phyloP scores from a whole-genome alignment of 202 grass and related monocot genomes.

The Digitaria exilis region DNA sequence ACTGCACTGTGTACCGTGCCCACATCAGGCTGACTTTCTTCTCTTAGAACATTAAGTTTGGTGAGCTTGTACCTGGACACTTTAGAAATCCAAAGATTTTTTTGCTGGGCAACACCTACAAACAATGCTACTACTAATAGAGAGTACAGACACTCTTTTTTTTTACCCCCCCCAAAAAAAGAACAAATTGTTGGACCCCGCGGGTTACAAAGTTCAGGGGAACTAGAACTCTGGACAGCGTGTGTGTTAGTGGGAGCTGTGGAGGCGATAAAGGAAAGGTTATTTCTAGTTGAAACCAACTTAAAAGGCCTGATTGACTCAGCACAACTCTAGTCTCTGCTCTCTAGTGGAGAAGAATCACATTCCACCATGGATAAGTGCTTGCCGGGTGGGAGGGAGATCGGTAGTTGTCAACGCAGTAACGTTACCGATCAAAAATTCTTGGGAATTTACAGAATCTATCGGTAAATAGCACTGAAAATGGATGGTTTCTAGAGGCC shows the following conservation, averaged over 20 bases:
- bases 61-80: not conserved
- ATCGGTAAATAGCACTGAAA: not conserved
- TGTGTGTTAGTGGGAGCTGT: conserved; percentile 40
- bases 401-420: conserved; percentile 11
- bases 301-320: conserved; percentile 34
- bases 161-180: not conserved
- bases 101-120: not conserved
- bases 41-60: conserved; percentile 25
- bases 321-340: not conserved
- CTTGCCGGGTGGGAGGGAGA: conserved; percentile 5
- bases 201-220: not conserved
- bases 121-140: no score
- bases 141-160: not conserved
- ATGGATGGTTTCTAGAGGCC: not conserved
- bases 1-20: conserved; percentile 1
- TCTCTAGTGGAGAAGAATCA: conserved; percentile 26
- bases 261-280: conserved; percentile 20
- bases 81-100: not conserved
- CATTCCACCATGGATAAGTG: conserved; percentile 45
- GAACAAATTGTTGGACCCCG: not conserved
- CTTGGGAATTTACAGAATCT: not conserved
- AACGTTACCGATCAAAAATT: not conserved
- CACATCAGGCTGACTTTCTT: conserved; percentile 44
- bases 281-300: conserved; percentile 18
- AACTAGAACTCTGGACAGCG: conserved; percentile 22